Evolutionary conservation across 352 stramenopile genomes (phyloP), one percentile per base, ranked within the genome.

Genomic region (Phytophthora vignae): DNA sequence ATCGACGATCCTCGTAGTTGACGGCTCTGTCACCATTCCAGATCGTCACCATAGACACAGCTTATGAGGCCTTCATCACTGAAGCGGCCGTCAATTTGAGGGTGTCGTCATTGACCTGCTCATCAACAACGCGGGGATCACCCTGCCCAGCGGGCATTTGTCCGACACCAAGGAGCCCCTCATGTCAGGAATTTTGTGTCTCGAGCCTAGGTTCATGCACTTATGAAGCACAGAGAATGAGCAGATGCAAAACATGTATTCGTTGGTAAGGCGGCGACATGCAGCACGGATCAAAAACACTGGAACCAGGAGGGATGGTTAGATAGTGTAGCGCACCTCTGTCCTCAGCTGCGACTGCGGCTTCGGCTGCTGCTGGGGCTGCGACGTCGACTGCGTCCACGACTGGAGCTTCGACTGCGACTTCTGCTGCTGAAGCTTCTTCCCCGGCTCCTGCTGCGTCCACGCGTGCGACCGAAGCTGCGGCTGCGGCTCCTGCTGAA

Each of bases 71-170:
- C 8, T 81, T 71, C 6, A 79, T 87, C 7, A 8, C 69, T 3
- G 42, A 69, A 14, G 74, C 76, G 2, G 78, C 78, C 71, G 73
- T 50, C 64, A 77, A 29, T 62, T 88, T 0, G 69, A 84, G n/a
- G 69, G 74, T 21, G 73, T 79, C 12, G 29, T 71, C 4, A 78
- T 92, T 55, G 81, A 90, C 27, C 42, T 90, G 54, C 71, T 90
- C 8, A 71, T 90, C 52, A 88, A 92, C 75, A 90, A 90, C 50
- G 82, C 82, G 1, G 78, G 78, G 22, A 82, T 85, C 14, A 62
- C 81, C 44, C 49, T 69, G n/a, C 60, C 68, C 38, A 66, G 52
- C 5, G 63, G 33, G 1, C 42, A 88, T 8, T 55, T 50, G 29
- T 76, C 67, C 10, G 64, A 55, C 17, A 80, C 75, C 22, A 85